Evolutionary conservation across 179 eudicot species (phyloP), one percentile per base, ranked within the genome.

Genomic region (Pouteria campechiana): DNA sequence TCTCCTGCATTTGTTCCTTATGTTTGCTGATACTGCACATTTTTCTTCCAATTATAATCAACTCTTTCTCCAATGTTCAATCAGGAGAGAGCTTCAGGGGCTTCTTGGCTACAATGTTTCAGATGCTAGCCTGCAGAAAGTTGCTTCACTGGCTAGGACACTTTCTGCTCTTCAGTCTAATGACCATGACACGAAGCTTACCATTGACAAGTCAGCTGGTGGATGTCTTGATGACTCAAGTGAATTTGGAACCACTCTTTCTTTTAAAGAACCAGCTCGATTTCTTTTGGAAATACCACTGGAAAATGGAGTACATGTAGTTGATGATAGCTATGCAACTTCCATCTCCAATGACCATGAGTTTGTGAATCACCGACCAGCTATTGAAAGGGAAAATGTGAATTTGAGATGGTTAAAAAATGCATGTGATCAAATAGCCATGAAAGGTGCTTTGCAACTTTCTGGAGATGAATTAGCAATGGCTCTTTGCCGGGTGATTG

Each of bases 391-490:
- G 35, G 66, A 61, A 41, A 64, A 20, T 11, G 79, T 76, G 67
- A 90, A 86, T 69, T 76, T 90, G 45, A 72, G 60, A 46, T 86
- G 98, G 98, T 52, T 90, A 59, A 76, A 82, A 45, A 79, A 68
- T 50, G 81, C 75, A 13, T 79, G 98, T 65, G 78, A 60, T 40
- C 67, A 63, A 37, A 76, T 86, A 63, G 81, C 79, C 36, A 77
- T 43, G 44, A 80, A 44, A 50, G 79, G 73, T 75, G 49, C 63
- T 47, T 86, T 95, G 12, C 90, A 86, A 39, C 90, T 86, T 55
- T 66, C 95, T 33, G 79, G 49, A 61, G 98, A 90, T 79, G 98
- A 90, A 63, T 64, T 90, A 47, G 98, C 98, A 46, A 74, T 72
- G 75, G 75, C 95, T 22, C 74, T 90, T 40, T 90, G 94, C 57